Conservation (phyloP, 2,329 filamentous ascomycete genomes). For the Esteya vermicola region DNA sequence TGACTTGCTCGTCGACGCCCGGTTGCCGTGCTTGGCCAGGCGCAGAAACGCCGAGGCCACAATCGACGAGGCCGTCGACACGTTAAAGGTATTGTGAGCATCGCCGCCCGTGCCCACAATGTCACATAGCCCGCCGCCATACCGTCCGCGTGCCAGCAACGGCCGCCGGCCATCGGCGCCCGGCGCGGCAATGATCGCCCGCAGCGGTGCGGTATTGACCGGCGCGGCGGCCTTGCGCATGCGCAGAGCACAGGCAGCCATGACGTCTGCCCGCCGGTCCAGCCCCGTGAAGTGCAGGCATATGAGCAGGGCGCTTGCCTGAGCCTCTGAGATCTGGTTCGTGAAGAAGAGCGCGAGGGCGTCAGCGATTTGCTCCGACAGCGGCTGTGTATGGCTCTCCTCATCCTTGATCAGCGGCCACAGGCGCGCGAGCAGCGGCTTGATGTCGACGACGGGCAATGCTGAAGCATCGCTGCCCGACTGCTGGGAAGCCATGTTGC, state of each 20-base stretch:
- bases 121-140: slow-evolving; percentile 76
- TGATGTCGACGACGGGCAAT: slow-evolving; percentile 38
- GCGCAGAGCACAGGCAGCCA: slow-evolving; percentile 67
- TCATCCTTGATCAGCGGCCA: slow-evolving; percentile 39
- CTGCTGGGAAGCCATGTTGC: slow-evolving; percentile 7
- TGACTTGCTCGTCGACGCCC: slow-evolving; percentile 86
- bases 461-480: neutral
- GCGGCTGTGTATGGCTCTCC: slow-evolving; percentile 38
- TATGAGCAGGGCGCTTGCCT: slow-evolving; percentile 76
- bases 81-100: slow-evolving; percentile 95
- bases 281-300: slow-evolving; percentile 82
- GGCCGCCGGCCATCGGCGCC: too few relatives aligned
- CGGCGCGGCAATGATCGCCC: slow-evolving; percentile 42
- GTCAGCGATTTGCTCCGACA: slow-evolving; percentile 71
- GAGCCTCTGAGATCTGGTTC: slow-evolving; percentile 73
- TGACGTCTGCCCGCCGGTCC: slow-evolving; percentile 71
- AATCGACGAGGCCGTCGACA: slow-evolving; percentile 89
- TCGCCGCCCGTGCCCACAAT: slow-evolving; percentile 97
- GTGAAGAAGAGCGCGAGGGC: slow-evolving; percentile 88
- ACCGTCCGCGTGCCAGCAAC: slow-evolving; percentile 54
- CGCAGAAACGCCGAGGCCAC: slow-evolving; percentile 72
- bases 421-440: slow-evolving; percentile 57
- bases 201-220: slow-evolving; percentile 52
- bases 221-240: slow-evolving; percentile 71
- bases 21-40: slow-evolving; percentile 91